phyloP scores from a whole-genome alignment of 1,139 yeast species.

The Nakaseomyces sp. region DNA sequence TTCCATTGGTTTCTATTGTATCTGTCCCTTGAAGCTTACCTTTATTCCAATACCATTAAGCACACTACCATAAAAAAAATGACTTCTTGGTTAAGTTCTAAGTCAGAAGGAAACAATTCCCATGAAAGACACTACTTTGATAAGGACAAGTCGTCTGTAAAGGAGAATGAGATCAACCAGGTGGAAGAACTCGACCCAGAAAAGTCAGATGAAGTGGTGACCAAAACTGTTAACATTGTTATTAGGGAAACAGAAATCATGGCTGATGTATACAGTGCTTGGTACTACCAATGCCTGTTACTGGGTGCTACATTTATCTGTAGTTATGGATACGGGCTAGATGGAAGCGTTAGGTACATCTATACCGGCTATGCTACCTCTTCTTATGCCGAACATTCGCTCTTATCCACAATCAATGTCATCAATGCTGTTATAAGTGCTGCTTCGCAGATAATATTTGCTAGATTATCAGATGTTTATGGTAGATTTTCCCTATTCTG shows the following conservation, averaged over 20 bases:
- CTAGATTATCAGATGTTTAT: constrained; percentile 60
- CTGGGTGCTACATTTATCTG: not conserved
- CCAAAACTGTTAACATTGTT: not conserved
- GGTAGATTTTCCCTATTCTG: constrained; percentile 56
- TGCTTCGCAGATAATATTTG: constrained; percentile 62
- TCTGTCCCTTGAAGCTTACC: no score
- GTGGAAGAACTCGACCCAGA: not conserved
- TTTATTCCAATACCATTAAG: no score
- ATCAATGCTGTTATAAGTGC: constrained; percentile 59
- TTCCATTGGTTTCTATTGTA: no score
- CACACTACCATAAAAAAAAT: no score
- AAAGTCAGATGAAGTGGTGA: not conserved
- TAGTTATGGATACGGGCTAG: constrained; percentile 52
- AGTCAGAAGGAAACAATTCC: no score
- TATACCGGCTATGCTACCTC: constrained; percentile 48
- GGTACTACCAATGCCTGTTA: not conserved
- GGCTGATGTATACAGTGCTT: not conserved
- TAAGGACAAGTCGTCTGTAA: no score
- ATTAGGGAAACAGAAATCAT: not conserved
- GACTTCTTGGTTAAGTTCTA: no score
- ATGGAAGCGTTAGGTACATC: constrained; percentile 42
- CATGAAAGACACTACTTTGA: no score
- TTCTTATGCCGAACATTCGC: constrained; percentile 49
- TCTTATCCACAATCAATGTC: constrained; percentile 56
- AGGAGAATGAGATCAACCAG: not conserved